Percentiles rank a stretch among this genome's conserved stretches.
These are phyloP conservation scores for Salvia rosmarinus DNA, from an alignment of 257 asterid species.

Conservation along the genomic window DNA sequence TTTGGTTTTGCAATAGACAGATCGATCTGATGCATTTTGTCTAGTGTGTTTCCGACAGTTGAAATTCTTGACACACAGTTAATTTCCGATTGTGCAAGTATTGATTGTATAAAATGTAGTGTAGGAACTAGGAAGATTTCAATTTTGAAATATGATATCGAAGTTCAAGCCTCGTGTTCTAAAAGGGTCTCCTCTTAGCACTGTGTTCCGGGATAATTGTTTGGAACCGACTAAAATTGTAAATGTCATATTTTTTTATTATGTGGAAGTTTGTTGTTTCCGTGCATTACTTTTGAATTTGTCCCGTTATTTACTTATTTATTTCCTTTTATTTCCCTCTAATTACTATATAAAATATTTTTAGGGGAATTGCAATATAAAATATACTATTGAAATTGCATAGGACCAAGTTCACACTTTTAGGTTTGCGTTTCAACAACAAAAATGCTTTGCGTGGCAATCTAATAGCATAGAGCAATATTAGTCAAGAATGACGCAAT, in stretches of 20 bases:
- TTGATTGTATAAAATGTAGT: too few relatives aligned
- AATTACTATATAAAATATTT: too few relatives aligned
- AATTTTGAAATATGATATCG: neutral
- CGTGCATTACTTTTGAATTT: neutral
- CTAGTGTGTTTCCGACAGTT: constrained; percentile 26
- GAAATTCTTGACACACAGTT: neutral
- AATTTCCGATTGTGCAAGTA: neutral
- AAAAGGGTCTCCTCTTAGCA: neutral
- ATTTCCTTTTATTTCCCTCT: too few relatives aligned
- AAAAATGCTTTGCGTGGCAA: constrained; percentile 15
- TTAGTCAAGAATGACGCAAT: neutral
- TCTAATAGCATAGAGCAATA: neutral
- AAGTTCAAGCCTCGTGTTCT: constrained; percentile 3
- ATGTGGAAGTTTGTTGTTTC: neutral
- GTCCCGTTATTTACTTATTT: neutral
- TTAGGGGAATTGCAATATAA: too few relatives aligned
- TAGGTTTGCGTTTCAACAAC: constrained; percentile 14
- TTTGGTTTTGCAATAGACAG: neutral
- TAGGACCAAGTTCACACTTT: constrained; percentile 25
- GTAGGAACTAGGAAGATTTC: too few relatives aligned
- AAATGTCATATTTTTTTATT: neutral
- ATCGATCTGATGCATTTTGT: constrained; percentile 28
- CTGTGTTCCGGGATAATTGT: constrained; percentile 26
- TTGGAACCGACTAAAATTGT: constrained; percentile 23
- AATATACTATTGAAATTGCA: constrained; percentile 2